These are phyloP conservation scores for Xylariaceae sp. DNA, from an alignment of 2,329 filamentous ascomycete genomes.

Conservation along the genomic window DNA sequence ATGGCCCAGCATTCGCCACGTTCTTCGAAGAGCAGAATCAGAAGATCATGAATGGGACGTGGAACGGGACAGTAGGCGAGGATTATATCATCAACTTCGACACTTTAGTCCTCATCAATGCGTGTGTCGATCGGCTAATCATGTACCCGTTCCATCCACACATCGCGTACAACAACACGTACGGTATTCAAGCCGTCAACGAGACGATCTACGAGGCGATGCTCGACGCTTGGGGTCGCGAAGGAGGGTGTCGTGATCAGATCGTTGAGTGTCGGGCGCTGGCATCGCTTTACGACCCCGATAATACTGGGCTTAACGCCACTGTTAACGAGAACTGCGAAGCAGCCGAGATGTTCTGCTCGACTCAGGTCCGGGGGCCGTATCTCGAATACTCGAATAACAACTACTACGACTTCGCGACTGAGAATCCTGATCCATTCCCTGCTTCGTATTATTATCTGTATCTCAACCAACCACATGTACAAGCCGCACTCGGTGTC, in stretches of 20 bases:
- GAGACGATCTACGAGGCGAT: slow-evolving; percentile 30
- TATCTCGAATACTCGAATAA: slow-evolving; percentile 34
- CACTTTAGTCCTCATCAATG: slow-evolving; percentile 55
- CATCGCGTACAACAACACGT: slow-evolving; percentile 44
- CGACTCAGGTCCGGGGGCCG: slow-evolving; percentile 21
- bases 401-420: slow-evolving; percentile 58
- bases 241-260: slow-evolving; percentile 50
- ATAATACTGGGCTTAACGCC: slow-evolving; percentile 43
- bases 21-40: slow-evolving; percentile 33
- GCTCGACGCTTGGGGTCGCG: slow-evolving; percentile 30
- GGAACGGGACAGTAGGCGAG: slow-evolving; percentile 26
- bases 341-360: slow-evolving; percentile 26
- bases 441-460: slow-evolving; percentile 51
- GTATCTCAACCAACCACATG: slow-evolving; percentile 55
- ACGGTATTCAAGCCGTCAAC: slow-evolving; percentile 28
- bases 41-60: slow-evolving; percentile 32
- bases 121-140: slow-evolving; percentile 48
- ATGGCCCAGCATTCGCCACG: slow-evolving; percentile 30
- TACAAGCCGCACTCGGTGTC: slow-evolving; percentile 57
- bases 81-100: slow-evolving; percentile 31
- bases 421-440: slow-evolving; percentile 49
- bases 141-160: slow-evolving; percentile 44
- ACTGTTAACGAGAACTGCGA: slow-evolving; percentile 45
- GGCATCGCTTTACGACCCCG: slow-evolving; percentile 47
- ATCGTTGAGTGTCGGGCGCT: slow-evolving; percentile 49